Percentiles rank a stretch among this genome's conserved stretches.
Conservation (phyloP, 2,329 filamentous ascomycete genomes). For the Fusarium beomiforme region DNA sequence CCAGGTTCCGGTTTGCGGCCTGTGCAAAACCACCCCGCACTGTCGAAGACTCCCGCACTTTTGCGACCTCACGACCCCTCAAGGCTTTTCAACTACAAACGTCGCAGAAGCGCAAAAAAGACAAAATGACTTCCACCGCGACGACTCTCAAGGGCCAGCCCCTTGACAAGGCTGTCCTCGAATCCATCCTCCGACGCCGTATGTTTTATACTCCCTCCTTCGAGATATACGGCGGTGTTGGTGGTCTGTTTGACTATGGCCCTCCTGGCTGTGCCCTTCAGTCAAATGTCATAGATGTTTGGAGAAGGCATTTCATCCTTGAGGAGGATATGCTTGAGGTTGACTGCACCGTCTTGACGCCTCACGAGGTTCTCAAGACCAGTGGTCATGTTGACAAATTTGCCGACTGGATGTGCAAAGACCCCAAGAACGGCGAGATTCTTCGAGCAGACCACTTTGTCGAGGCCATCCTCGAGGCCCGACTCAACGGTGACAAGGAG, state of each 20-base stretch:
- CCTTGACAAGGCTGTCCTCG: constrained; percentile 83
- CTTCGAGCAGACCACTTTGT: constrained; percentile 96
- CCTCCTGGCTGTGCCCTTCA: constrained; percentile 88
- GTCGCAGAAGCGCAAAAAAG: constrained; percentile 39
- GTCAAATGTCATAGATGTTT: constrained; percentile 86
- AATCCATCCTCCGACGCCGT: constrained; percentile 86
- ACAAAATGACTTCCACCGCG: constrained; percentile 59
- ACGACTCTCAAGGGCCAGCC: constrained; percentile 90
- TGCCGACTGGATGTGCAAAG: constrained; percentile 99
- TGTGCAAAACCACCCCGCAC: constrained; percentile 39
- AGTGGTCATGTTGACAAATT: constrained; percentile 98
- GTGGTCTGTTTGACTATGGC: constrained; percentile 92
- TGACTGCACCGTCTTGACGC: constrained; percentile 93
- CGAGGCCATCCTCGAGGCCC: constrained; percentile 88
- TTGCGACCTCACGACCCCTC: constrained; percentile 45
- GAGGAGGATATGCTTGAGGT: constrained; percentile 96
- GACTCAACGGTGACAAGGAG: constrained; percentile 91
- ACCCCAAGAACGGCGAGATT: constrained; percentile 97
- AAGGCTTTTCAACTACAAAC: constrained; percentile 44
- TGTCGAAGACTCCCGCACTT: constrained; percentile 38
- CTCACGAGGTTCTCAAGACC: constrained; percentile 93
- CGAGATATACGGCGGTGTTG: constrained; percentile 92
- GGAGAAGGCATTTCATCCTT: constrained; percentile 92
- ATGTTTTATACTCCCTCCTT: constrained; percentile 96
- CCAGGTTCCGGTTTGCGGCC: constrained; percentile 36